These are phyloP conservation scores for Botrytis squamosa DNA, from an alignment of 2,329 filamentous ascomycete genomes.

Conservation along the genomic window DNA sequence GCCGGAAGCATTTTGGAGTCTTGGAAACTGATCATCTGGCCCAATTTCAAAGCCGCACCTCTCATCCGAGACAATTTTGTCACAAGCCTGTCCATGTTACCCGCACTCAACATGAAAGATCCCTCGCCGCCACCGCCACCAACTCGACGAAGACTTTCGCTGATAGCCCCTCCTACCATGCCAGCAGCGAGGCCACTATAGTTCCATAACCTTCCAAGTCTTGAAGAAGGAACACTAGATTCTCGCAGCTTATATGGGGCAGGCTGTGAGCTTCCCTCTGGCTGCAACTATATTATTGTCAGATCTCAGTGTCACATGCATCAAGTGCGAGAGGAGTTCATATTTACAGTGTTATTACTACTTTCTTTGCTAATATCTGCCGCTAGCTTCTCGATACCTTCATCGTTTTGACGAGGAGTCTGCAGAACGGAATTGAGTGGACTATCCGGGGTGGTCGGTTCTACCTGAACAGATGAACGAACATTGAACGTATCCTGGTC, in stretches of 20 bases:
- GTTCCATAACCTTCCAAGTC: slow-evolving; percentile 87
- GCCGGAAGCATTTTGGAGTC: slow-evolving; percentile 92
- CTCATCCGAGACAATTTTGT: slow-evolving; percentile 93
- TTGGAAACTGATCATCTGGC: slow-evolving; percentile 98
- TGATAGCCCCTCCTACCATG: slow-evolving; percentile 90
- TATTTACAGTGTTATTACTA: slow-evolving; percentile 33
- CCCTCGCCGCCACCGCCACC: slow-evolving; percentile 68
- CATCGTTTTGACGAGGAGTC: slow-evolving; percentile 28
- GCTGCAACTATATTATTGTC: slow-evolving; percentile 41
- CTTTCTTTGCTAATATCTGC: slow-evolving; percentile 45
- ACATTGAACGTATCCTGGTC: slow-evolving; percentile 42
- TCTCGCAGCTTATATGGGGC: slow-evolving; percentile 71
- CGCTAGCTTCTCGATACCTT: slow-evolving; percentile 48
- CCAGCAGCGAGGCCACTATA: slow-evolving; percentile 90
- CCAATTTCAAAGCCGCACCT: slow-evolving; percentile 92
- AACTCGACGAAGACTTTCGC: slow-evolving; percentile 77
- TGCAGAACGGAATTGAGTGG: not conserved
- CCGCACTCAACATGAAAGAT: slow-evolving; percentile 82
- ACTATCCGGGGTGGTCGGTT: slow-evolving; percentile 22
- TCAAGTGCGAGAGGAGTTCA: not conserved
- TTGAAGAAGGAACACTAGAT: slow-evolving; percentile 84
- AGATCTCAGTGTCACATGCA: slow-evolving; percentile 45
- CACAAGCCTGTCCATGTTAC: slow-evolving; percentile 91
- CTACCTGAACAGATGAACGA: slow-evolving; percentile 21
- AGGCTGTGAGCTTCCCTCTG: slow-evolving; percentile 31